Evolutionary conservation across 306 rosid species (phyloP).

Genomic region (barrel medic (Medicago truncatula)): MtrunA17r5.0-ANR NC_053047.1:11527001-11527500

Average conservation of each 20-base stretch:
- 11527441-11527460: not conserved
- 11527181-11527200: no score
- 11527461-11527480: not conserved
- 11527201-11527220: no score
- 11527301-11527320: not conserved
- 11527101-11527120: no score
- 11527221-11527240: no score
- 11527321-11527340: not conserved
- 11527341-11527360: slow-evolving; percentile 11
- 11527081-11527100: no score
- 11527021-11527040: no score
- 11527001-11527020: no score
- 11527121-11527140: no score
- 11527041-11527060: no score
- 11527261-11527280: not conserved
- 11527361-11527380: slow-evolving; percentile 13
- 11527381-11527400: slow-evolving; percentile 7
- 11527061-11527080: no score
- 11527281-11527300: not conserved
- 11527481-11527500: not conserved
- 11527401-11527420: not conserved
- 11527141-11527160: no score
- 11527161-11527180: no score
- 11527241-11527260: not conserved
- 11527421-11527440: not conserved